Base-by-base conservation (phyloP, 2,329 filamentous ascomycete species). In the Fusarium sp. region DNA sequence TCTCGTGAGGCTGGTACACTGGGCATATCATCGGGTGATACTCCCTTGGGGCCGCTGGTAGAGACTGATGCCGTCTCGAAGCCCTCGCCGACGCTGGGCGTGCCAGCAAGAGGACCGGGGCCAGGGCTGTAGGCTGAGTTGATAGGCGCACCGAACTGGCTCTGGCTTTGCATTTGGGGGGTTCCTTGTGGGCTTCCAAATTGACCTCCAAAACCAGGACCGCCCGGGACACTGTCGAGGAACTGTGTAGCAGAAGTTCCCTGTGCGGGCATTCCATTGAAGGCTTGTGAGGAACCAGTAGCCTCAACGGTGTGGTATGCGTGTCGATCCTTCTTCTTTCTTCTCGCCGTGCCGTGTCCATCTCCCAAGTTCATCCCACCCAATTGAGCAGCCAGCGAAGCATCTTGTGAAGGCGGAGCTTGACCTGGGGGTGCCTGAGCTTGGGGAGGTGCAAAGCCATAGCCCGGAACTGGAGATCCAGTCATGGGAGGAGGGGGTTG, bases 301-400 rank as follows among this genome's bases (percentile, higher is more conserved):
- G 91, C 88, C 68, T 95, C 93, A 52, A 98, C 88, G 38, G 88
- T 90, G 78, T 98, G 95, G 78, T 97, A 92, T 67, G 94, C 95
- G 80, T 98, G 95, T 61, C 93, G 88, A 77, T 97, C 91, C 85
- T 97, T 97, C 88, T 97, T 98, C 85, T 94, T 93, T 78, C 84
- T 91, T 77, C 88, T 85, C 57, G 80, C 80, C 4, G 82, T 82
- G 47, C 86, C 77, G 34, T 83, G 81, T 44, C 83, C 78, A 32
- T 77, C 75, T 32, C 85, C 88, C 69, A 97, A 82, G 39, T 85
- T 89, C 86, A 96, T 87, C 62, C 88, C 89, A 40, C 90, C 89
- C 90, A 97, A 91, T 78, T 96, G 93, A 55, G 88, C 85, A 45
- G 89, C 85, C 61, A 93, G 77, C 17, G 82, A 83, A 55, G 75